phyloP scores from a whole-genome alignment of 179 eudicot species.

The Beta corolliflora region DNA sequence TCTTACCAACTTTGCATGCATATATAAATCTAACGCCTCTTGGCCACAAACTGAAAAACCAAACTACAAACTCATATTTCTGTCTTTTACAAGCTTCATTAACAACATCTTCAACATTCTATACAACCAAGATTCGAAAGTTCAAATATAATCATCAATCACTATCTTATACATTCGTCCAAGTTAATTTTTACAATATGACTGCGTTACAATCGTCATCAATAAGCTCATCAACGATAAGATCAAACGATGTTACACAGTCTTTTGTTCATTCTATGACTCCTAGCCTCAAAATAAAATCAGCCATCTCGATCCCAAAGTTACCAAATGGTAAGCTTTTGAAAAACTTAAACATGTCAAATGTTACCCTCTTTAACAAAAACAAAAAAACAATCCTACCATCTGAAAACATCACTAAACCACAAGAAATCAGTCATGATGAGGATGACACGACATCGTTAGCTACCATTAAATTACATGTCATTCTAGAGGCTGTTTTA shows the following conservation, averaged over 20 bases:
- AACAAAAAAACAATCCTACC: neutral
- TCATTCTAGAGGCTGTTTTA: constrained; percentile 28
- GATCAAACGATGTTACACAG: neutral
- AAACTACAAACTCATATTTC: constrained; percentile 4
- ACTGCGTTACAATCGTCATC: constrained; percentile 7
- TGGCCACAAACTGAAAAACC: neutral
- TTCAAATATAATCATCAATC: no score
- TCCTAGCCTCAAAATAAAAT: neutral
- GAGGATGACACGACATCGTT: neutral
- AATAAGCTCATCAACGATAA: neutral
- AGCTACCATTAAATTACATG: constrained; percentile 22
- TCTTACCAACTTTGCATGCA: constrained; percentile 7
- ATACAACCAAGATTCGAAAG: neutral
- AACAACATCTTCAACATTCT: neutral
- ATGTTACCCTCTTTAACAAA: constrained; percentile 10
- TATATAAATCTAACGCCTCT: constrained; percentile 5
- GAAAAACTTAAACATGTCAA: neutral
- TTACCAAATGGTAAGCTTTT: neutral
- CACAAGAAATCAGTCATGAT: neutral
- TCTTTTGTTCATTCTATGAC: neutral
- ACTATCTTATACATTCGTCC: no score
- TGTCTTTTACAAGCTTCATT: no score
- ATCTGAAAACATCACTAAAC: neutral
- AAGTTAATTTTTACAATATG: neutral
- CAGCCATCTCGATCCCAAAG: constrained; percentile 19